Conservation (phyloP, 805 yeast species). For the Saccharomycopsis oosterbeekiorum region DNA sequence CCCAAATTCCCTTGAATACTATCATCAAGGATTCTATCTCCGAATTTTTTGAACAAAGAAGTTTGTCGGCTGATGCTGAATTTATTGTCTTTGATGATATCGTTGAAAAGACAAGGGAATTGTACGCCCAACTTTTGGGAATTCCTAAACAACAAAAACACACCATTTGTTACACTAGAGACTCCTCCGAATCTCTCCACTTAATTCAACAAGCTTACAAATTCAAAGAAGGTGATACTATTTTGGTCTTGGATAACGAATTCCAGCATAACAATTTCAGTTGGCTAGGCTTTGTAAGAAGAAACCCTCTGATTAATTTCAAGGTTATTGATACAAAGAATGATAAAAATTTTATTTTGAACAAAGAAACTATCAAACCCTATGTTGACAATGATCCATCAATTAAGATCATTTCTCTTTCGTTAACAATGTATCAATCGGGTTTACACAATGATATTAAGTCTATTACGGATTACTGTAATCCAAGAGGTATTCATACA, state of each 20-base stretch:
- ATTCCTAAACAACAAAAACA: not conserved
- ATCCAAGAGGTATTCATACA: constrained; percentile 11
- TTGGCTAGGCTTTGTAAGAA: constrained; percentile 13
- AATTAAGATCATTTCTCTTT: constrained; percentile 8
- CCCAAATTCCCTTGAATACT: constrained; percentile 11
- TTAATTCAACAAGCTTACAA: constrained; percentile 12
- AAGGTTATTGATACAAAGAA: constrained; percentile 11
- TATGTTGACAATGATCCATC: constrained; percentile 8
- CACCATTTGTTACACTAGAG: constrained; percentile 16
- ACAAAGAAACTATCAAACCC: constrained; percentile 6
- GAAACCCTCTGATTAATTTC: constrained; percentile 11
- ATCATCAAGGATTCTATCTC: constrained; percentile 7
- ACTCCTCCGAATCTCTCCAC: constrained; percentile 16
- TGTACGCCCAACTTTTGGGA: constrained; percentile 11
- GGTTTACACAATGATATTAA: constrained; percentile 13
- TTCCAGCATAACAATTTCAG: constrained; percentile 17
- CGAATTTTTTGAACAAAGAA: constrained; percentile 7
- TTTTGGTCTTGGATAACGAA: constrained; percentile 16
- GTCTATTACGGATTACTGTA: constrained; percentile 10
- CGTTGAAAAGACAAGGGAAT: constrained; percentile 12
- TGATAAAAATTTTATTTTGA: constrained; percentile 13
- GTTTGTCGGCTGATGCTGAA: constrained; percentile 9
- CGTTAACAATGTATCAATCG: constrained; percentile 16
- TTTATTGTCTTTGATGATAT: constrained; percentile 11
- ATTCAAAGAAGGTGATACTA: constrained; percentile 13